Evolutionary conservation across 208 protist species (phyloP), one percentile per base, ranked within the genome.

Genomic region (Acanthamoeba culbertsoni): DNA sequence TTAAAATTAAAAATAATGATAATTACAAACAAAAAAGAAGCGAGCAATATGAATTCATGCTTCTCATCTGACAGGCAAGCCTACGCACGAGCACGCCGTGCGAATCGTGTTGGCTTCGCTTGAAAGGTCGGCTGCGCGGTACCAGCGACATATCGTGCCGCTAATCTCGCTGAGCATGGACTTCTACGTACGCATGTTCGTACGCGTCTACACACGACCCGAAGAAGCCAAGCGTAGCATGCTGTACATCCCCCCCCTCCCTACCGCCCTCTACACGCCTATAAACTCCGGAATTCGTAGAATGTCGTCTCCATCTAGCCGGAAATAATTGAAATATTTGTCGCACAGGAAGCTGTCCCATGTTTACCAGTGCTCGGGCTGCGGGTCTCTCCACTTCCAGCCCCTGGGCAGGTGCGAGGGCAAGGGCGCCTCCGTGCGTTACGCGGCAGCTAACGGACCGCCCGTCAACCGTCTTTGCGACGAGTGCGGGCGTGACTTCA

Each of bases 181-280:
- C 97, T 99, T 99, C 91, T 99, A 99, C 95, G 97, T 99, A 12
- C 98, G 99, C 59, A 98, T 99, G 65, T 99, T 99, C 97, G 97
- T 99, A 33, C 98, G 99, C 28, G 94, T 96, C 14, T 96, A 94
- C 57, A 92, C 91, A 0, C 92, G 71, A 7, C 59, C 94, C n/a
- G 28, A 89, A 0, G 95, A 95, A 33, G 84, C 77, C 5, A 96
- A 96, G 48, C 75, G 62, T 31, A 92, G 86, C 42, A 59, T 71
- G 59, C 26, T 59, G 86, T 92, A 92, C 62, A 37, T 0, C 14
- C 59, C 45, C 59, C 23, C 43, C 23, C 75, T 20, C 18, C 40
- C 18, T 1, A 6, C 8, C 18, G 48, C 53, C 28, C 53, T 62
- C 53, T 62, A 14, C 23, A 62, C 53, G 18, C 48, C 8, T 33